These are phyloP conservation scores for Erodium maritimum DNA, from an alignment of 345 rosid species.

Conservation along the genomic window DNA sequence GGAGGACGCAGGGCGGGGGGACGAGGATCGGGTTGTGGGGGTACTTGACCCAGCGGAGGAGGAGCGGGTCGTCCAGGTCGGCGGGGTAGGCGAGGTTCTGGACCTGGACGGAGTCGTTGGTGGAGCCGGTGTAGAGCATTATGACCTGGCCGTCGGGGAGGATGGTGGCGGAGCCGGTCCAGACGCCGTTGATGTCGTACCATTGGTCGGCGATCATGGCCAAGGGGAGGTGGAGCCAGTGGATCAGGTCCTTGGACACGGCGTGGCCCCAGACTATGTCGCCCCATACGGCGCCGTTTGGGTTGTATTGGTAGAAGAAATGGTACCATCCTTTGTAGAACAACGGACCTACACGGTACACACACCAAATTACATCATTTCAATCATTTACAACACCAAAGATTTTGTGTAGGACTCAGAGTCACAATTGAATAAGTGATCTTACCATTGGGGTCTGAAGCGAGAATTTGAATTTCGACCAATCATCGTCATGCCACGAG, in stretches of 20 bases:
- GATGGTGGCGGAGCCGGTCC: constrained; percentile 89
- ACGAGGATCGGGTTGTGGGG: constrained; percentile 60
- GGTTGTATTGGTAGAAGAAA: constrained; percentile 59
- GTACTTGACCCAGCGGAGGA: constrained; percentile 58
- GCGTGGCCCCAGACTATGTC: constrained; percentile 96
- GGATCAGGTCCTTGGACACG: constrained; percentile 63
- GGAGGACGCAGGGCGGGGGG: constrained; percentile 52
- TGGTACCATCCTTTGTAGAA: constrained; percentile 92
- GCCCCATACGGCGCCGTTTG: constrained; percentile 81
- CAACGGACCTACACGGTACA: constrained; percentile 55
- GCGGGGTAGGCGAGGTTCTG: constrained; percentile 90
- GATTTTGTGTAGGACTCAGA: too few species aligned
- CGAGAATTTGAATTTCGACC: constrained; percentile 8
- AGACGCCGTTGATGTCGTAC: constrained; percentile 75
- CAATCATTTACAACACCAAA: too few species aligned
- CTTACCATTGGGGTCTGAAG: constrained; percentile 96
- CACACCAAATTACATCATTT: too few species aligned
- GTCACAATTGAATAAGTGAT: neutral
- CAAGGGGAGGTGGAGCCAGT: constrained; percentile 79
- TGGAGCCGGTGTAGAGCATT: constrained; percentile 83
- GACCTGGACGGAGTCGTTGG: constrained; percentile 55
- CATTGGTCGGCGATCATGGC: constrained; percentile 83
- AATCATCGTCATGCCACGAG: neutral
- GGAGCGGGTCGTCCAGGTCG: constrained; percentile 60
- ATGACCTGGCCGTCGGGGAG: constrained; percentile 65